Evolutionary conservation across 768 basidiomycete genomes (phyloP).

Genomic region (Solioccasus polychromus): DNA sequence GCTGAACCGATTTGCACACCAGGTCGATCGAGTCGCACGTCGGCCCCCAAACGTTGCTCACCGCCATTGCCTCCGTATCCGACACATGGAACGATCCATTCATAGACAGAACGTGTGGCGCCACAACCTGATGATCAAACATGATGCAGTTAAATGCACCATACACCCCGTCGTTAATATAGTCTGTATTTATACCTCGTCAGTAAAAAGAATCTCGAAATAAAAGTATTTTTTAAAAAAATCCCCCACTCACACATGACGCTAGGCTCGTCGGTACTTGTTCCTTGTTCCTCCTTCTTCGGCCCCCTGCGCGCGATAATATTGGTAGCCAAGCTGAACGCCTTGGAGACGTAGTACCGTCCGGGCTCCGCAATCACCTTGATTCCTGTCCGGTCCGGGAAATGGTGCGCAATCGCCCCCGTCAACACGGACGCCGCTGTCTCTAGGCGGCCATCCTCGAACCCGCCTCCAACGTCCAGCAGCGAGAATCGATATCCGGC

Average conservation of each 20-base stretch:
- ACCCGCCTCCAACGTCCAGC: slow-evolving; percentile 95
- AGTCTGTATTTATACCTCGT: slow-evolving; percentile 57
- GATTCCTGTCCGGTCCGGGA: slow-evolving; percentile 67
- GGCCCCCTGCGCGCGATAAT: slow-evolving; percentile 86
- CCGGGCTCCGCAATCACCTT: slow-evolving; percentile 95
- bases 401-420: slow-evolving; percentile 70
- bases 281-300: slow-evolving; percentile 29
- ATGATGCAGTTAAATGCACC: slow-evolving; percentile 96
- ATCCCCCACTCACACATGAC: slow-evolving; percentile 83
- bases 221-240: slow-evolving; percentile 5
- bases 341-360: slow-evolving; percentile 87
- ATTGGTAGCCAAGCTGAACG: slow-evolving; percentile 89
- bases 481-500: slow-evolving; percentile 80
- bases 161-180: slow-evolving; percentile 99
- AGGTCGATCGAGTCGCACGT: slow-evolving; percentile 98
- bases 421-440: slow-evolving; percentile 68
- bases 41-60: slow-evolving; percentile 92
- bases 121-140: slow-evolving; percentile 93
- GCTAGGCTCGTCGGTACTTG: slow-evolving; percentile 39
- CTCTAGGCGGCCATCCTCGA: slow-evolving; percentile 87
- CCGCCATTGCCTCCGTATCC: slow-evolving; percentile 39
- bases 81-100: slow-evolving; percentile 53
- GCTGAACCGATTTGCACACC: slow-evolving; percentile 61
- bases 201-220: not conserved
- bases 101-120: slow-evolving; percentile 77